A percentile compares a stretch with the other conserved stretches of the same genome.
Evolutionary conservation across 202 grass and related monocot genomes (phyloP).

Genomic region (Miscanthus sacchariflorus): DNA sequence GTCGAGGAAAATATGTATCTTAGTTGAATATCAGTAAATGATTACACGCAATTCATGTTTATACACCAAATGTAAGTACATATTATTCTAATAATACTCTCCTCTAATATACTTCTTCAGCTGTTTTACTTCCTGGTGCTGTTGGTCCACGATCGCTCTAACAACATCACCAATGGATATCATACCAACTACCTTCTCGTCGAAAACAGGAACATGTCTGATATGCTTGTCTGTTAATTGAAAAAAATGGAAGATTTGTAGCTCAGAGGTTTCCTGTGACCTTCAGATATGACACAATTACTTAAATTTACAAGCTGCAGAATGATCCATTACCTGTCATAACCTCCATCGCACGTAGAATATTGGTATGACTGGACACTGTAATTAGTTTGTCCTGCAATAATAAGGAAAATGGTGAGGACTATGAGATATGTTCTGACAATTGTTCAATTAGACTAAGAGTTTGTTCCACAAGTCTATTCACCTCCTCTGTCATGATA

Average conservation of each 20-base stretch:
- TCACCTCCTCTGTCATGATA: conserved; percentile 96
- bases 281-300: not conserved
- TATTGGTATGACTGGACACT: conserved; percentile 71
- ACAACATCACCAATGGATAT: conserved; percentile 88
- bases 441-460: not conserved
- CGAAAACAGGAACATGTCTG: conserved; percentile 86
- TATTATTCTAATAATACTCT: conserved; percentile 73
- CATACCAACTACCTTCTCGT: conserved; percentile 84
- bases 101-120: conserved; percentile 83
- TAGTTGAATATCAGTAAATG: not conserved
- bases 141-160: conserved; percentile 81
- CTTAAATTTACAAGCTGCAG: conserved; percentile 7
- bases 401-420: conserved; percentile 15
- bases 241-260: not conserved
- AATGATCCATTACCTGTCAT: conserved; percentile 70
- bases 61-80: conserved; percentile 6
- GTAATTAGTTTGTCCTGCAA: conserved; percentile 73
- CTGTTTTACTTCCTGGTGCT: conserved; percentile 80
- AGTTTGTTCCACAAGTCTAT: conserved; percentile 5
- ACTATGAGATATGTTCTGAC: not conserved
- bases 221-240: conserved; percentile 78
- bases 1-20: not conserved
- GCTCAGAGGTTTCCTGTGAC: not conserved
- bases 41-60: not conserved
- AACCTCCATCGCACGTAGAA: conserved; percentile 90